phyloP scores from a whole-genome alignment of 345 rosid species.

The Alliaria petiolata region DNA sequence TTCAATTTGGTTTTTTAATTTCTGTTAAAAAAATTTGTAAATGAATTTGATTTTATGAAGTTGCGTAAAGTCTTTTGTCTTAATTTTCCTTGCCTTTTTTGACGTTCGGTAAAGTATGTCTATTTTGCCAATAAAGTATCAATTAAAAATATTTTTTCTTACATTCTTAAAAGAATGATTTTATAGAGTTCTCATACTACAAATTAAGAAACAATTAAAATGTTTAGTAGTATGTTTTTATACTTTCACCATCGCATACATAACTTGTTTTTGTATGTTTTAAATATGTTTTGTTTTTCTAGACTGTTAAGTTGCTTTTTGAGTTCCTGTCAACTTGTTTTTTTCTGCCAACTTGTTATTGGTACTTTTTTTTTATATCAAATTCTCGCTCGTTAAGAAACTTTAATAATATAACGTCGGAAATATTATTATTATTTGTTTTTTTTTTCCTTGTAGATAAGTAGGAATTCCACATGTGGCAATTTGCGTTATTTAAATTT shows the following conservation, averaged over 20 bases:
- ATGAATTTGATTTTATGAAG: neutral
- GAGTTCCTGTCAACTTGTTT: conserved; percentile 21
- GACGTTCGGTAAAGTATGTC: neutral
- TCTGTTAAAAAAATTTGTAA: conserved; percentile 1
- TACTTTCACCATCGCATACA: neutral
- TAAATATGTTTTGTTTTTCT: conserved; percentile 6
- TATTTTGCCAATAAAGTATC: too few relatives aligned
- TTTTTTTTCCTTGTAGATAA: neutral
- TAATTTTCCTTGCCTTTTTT: neutral
- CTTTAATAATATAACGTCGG: neutral
- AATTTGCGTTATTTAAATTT: neutral
- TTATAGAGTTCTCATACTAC: too few relatives aligned
- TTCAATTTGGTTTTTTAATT: neutral
- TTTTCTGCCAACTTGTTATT: conserved; percentile 22
- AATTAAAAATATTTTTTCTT: too few relatives aligned
- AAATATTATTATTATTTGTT: neutral
- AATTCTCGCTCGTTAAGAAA: neutral
- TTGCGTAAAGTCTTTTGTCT: neutral
- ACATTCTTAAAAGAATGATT: too few relatives aligned
- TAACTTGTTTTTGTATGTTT: too few relatives aligned
- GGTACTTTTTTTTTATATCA: conserved; percentile 2
- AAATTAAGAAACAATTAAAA: too few relatives aligned
- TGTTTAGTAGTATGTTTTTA: too few relatives aligned
- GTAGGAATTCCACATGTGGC: conserved; percentile 18
- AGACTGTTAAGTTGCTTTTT: conserved; percentile 19